Base-by-base conservation (phyloP, 2,329 filamentous ascomycete genomes). In the Diaporthe vaccinii region DNA sequence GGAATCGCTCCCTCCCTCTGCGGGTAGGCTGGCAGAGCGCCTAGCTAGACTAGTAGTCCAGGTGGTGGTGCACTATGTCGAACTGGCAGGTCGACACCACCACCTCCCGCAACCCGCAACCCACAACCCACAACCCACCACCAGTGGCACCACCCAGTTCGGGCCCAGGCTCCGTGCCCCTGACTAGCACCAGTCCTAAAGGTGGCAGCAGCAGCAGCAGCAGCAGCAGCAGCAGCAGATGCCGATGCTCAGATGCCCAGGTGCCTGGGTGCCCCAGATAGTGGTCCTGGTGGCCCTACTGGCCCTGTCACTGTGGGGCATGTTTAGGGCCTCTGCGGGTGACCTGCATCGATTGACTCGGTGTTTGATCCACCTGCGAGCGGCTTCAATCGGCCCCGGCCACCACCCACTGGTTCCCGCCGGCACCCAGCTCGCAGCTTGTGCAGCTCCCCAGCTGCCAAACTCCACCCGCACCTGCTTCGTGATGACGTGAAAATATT, bases 321-420 rank as follows among this genome's bases (percentile, higher is more conserved):
- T 1, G 34, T 59, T 20, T n/a, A 44, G 22, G 58, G 41, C 39
- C 34, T 61, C 58, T 25, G 34, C n/a, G 58, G 61, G 41, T 34
- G 61, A 46, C 61, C 9, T 67, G 61, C 62, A 39, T 68, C 62
- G 46, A 53, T 68, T 68, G 62, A 68, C 46, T 46, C 22, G n/a
- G 46, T 41, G 46, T 39, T 25, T 68, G 46, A 9, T 28, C 65
- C 46, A 28, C 65, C 49, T n/a, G n/a, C 65, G 49, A 53, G 49
- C 65, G 65, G 65, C 46, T 68, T 68, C 31, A 39, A 25, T 68
- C 65, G 65, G 65, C 65, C 65, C 39, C 46, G 62, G 62, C 31
- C 62, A 39, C 20, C 14, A 25, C 59, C 36, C 22, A 41, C 10
- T 31, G 8, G 20, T 10, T 20, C 59, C 39, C 22, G 28, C 10